Conservation (phyloP, 2,329 filamentous ascomycete species). For the Neofusicoccum cordaticola region DNA sequence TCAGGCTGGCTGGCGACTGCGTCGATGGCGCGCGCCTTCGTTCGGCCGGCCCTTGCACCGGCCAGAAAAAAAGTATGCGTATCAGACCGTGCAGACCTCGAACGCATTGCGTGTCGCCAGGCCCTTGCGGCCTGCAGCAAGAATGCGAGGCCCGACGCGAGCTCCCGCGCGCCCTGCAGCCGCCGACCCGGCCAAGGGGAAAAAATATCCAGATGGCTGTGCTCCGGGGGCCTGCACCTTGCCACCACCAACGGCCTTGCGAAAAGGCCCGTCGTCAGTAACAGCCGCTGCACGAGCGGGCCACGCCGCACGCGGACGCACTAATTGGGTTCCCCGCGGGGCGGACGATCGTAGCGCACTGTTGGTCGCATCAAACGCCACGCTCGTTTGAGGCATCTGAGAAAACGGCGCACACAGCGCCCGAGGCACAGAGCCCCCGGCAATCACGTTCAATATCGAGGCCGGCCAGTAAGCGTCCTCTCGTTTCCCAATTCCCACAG, state of each 20-base stretch:
- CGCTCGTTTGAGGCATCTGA: background rate
- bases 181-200: background rate
- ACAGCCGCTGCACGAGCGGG: background rate
- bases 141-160: conserved; percentile 3
- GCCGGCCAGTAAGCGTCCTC: too few relatives aligned
- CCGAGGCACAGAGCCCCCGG: background rate
- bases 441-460: background rate
- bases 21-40: background rate
- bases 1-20: background rate
- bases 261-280: background rate
- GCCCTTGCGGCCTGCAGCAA: conserved; percentile 9
- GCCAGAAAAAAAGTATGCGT: conserved; percentile 2
- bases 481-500: background rate
- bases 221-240: background rate
- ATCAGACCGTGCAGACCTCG: conserved; percentile 3
- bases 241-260: background rate
- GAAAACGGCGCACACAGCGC: background rate
- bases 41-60: background rate
- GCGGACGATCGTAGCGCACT: conserved; percentile 1
- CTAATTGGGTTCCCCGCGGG: conserved; percentile 4
- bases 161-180: background rate
- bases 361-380: background rate
- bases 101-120: conserved; percentile 16
- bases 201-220: background rate
- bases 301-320: background rate